These are phyloP conservation scores for Litchi chinensis DNA, from an alignment of 345 rosid species.

Conservation along the genomic window DNA sequence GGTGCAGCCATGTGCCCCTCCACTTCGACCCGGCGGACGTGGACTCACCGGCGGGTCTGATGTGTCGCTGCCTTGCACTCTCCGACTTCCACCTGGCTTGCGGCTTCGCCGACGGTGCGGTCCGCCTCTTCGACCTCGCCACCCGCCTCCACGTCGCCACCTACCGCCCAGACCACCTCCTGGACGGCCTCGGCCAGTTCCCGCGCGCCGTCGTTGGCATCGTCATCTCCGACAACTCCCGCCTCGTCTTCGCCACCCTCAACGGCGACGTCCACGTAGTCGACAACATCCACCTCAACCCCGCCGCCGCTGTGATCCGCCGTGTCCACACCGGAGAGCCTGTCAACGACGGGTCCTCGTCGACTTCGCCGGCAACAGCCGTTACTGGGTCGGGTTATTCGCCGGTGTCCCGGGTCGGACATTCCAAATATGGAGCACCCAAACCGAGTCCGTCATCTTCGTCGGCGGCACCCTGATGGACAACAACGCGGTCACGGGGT, in stretches of 20 bases:
- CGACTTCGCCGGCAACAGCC: constrained; percentile 75
- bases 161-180: constrained; percentile 49
- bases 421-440: constrained; percentile 72
- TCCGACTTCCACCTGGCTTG: constrained; percentile 79
- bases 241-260: constrained; percentile 66
- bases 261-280: constrained; percentile 84
- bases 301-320: constrained; percentile 37
- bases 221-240: constrained; percentile 35
- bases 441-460: constrained; percentile 47
- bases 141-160: constrained; percentile 63
- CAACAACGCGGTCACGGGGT: constrained; percentile 69
- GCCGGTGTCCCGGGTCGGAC: constrained; percentile 82
- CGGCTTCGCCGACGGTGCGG: constrained; percentile 86
- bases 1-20: constrained; percentile 44
- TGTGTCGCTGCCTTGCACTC: constrained; percentile 77
- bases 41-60: constrained; percentile 54
- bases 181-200: constrained; percentile 68
- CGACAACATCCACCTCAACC: constrained; percentile 26
- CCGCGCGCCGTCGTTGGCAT: constrained; percentile 83
- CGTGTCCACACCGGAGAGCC: constrained; percentile 61
- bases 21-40: constrained; percentile 63
- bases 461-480: constrained; percentile 68
- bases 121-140: constrained; percentile 65
- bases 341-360: constrained; percentile 73
- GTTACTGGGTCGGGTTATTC: constrained; percentile 92